Conservation (phyloP, 345 rosid genomes). For the Mallotus nudiflorus region DNA sequence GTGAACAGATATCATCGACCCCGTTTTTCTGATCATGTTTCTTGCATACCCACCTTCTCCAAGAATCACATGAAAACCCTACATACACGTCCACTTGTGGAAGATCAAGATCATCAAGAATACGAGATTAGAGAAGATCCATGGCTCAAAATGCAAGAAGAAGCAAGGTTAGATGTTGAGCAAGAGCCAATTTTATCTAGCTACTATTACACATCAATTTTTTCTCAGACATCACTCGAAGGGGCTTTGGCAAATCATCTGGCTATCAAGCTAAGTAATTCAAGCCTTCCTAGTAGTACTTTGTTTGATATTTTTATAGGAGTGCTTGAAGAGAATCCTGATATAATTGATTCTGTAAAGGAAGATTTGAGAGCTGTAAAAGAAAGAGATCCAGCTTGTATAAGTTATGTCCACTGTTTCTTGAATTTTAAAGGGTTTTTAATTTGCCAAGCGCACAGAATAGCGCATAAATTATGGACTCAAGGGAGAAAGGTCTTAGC, state of each 20-base stretch:
- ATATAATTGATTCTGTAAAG: slow-evolving; percentile 52
- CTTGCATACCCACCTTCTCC: slow-evolving; percentile 31
- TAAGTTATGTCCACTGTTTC: slow-evolving; percentile 73
- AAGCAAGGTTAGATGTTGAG: slow-evolving; percentile 61
- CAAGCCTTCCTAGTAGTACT: slow-evolving; percentile 54
- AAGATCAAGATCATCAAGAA: slow-evolving; percentile 32
- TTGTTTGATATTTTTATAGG: slow-evolving; percentile 61
- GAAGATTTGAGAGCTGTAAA: slow-evolving; percentile 66
- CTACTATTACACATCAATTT: slow-evolving; percentile 62
- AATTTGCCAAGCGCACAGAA: slow-evolving; percentile 76
- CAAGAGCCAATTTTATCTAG: slow-evolving; percentile 68
- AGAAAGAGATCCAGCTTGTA: slow-evolving; percentile 85
- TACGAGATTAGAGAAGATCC: slow-evolving; percentile 29
- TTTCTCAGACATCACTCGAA: slow-evolving; percentile 60
- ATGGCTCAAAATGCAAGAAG: slow-evolving; percentile 65
- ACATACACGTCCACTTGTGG: slow-evolving; percentile 25
- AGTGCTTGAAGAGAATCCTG: slow-evolving; percentile 48
- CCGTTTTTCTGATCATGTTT: slow-evolving; percentile 33
- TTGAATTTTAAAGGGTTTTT: slow-evolving; percentile 78
- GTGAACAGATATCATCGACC: slow-evolving; percentile 38
- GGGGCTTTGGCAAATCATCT: slow-evolving; percentile 74
- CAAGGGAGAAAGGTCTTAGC: slow-evolving; percentile 60
- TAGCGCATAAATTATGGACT: slow-evolving; percentile 76
- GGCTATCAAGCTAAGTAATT: slow-evolving; percentile 61
- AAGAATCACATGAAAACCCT: slow-evolving; percentile 34